Conservation (phyloP, 2,329 filamentous ascomycete genomes). For the Penicillium sp. region DNA sequence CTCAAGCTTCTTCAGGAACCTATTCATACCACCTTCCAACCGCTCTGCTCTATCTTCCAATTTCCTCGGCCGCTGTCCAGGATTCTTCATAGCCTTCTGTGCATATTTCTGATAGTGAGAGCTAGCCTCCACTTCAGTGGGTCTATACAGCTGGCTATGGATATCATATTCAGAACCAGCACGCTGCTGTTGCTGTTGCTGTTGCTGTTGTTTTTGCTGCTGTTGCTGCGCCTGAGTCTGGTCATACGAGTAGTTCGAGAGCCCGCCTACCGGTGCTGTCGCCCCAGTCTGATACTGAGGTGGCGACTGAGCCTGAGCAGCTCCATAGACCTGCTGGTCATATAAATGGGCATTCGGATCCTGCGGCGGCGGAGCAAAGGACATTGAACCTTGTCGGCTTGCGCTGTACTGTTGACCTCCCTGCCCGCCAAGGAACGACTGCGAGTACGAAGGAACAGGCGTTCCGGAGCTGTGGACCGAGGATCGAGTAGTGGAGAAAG, state of each 20-base stretch:
- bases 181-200: constrained; percentile 25
- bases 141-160: constrained; percentile 49
- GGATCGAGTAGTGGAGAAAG: constrained; percentile 25
- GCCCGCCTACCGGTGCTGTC: constrained; percentile 36
- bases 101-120: constrained; percentile 39
- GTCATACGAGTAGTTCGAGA: constrained; percentile 46
- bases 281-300: constrained; percentile 16
- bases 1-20: constrained; percentile 48
- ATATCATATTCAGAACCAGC: constrained; percentile 42
- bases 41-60: constrained; percentile 41
- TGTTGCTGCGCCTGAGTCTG: constrained; percentile 21
- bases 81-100: constrained; percentile 35
- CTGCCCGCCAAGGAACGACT: constrained; percentile 22
- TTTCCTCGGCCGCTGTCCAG: constrained; percentile 35
- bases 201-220: constrained; percentile 15
- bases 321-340: constrained; percentile 30
- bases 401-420: constrained; percentile 15
- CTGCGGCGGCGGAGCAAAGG: constrained; percentile 25
- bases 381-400: constrained; percentile 25
- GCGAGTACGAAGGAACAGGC: constrained; percentile 29
- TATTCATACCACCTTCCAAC: constrained; percentile 46
- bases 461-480: constrained; percentile 30
- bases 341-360: constrained; percentile 40
- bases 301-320: constrained; percentile 16
- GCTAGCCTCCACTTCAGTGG: constrained; percentile 45